Evolutionary conservation across 257 asterid species (phyloP).

Genomic region (Solanum ossicruentum): DNA sequence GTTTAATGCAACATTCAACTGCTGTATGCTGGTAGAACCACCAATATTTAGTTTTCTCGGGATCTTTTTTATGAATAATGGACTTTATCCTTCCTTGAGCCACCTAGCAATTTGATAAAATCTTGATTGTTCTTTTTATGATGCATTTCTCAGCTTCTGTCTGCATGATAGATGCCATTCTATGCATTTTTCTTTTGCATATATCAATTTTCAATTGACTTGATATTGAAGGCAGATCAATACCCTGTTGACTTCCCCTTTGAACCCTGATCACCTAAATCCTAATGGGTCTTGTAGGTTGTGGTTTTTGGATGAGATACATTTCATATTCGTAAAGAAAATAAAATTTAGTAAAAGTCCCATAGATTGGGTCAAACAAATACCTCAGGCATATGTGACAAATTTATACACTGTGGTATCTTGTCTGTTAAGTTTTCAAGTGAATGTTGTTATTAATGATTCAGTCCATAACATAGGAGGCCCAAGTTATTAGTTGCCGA

Average conservation of each 20-base stretch:
- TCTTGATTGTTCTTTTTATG: background rate
- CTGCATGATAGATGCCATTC: background rate
- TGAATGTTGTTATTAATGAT: background rate
- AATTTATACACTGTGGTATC: background rate
- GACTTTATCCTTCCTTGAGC: background rate
- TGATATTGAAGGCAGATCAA: too few relatives aligned
- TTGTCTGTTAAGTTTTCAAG: background rate
- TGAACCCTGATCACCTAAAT: background rate
- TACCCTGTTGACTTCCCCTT: too few relatives aligned
- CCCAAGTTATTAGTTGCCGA: conserved; percentile 76
- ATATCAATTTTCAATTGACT: too few relatives aligned
- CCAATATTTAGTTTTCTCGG: background rate
- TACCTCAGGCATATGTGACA: background rate
- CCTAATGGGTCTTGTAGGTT: background rate
- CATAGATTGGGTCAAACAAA: background rate
- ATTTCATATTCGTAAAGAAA: background rate
- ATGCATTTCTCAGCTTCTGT: background rate
- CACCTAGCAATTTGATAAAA: background rate
- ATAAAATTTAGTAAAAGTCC: background rate
- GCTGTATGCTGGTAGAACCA: background rate
- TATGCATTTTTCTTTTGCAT: too few relatives aligned
- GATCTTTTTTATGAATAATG: background rate
- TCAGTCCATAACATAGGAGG: conserved; percentile 42
- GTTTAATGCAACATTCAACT: background rate
- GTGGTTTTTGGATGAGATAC: background rate